These are phyloP conservation scores for Erucastrum elatum DNA, from an alignment of 345 rosid genomes.

Conservation along the genomic window DNA sequence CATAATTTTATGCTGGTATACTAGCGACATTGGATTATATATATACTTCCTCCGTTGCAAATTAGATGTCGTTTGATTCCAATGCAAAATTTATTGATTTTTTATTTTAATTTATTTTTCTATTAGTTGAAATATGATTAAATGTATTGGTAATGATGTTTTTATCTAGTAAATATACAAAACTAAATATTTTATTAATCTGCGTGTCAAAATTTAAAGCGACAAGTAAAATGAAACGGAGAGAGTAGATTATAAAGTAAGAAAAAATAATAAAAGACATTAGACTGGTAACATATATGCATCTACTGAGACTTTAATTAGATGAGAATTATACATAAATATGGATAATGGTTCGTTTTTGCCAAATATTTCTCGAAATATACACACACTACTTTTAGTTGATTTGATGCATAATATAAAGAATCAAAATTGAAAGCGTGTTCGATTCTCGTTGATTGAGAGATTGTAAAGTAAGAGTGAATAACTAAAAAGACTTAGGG, in stretches of 20 bases:
- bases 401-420: slow-evolving; percentile 24
- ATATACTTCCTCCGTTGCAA: too few species aligned
- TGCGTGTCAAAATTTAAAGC: too few species aligned
- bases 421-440: slow-evolving; percentile 34
- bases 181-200: too few species aligned
- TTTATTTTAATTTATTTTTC: too few species aligned
- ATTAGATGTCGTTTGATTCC: too few species aligned
- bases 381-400: slow-evolving; percentile 7
- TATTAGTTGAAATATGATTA: too few species aligned
- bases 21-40: not conserved
- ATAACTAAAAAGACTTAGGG: slow-evolving; percentile 34
- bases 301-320: not conserved
- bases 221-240: too few species aligned
- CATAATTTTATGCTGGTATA: not conserved
- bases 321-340: not conserved
- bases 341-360: slow-evolving; percentile 21
- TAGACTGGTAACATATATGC: not conserved
- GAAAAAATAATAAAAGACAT: not conserved
- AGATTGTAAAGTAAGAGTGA: slow-evolving; percentile 6
- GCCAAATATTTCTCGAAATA: slow-evolving; percentile 15
- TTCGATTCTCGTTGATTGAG: slow-evolving; percentile 31
- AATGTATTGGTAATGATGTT: too few species aligned
- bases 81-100: too few species aligned
- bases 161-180: too few species aligned
- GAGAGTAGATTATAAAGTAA: not conserved